Conservation (phyloP, 2,329 filamentous ascomycete species). For the Venturia aucupariae region DNA sequence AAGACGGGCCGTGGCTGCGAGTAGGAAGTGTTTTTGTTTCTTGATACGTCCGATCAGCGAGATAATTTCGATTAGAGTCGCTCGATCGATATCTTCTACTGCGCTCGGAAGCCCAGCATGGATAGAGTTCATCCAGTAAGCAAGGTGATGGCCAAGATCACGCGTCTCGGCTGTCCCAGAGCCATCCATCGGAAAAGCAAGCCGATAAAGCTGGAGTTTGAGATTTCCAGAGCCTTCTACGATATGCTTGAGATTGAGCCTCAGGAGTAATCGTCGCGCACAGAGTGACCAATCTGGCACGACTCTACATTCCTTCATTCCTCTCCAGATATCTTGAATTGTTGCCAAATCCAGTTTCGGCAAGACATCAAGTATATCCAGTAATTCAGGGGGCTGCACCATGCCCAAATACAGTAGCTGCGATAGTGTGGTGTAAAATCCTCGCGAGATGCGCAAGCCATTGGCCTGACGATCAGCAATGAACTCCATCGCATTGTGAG, state of each 20-base stretch:
- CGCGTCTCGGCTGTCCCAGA: neutral
- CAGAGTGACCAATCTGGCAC: neutral
- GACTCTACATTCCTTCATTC: neutral
- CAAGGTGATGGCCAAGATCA: slow-evolving; percentile 1
- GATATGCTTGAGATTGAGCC: neutral
- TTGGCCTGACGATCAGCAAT: neutral
- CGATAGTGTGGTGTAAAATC: neutral
- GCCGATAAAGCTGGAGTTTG: slow-evolving; percentile 3
- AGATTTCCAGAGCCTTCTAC: neutral
- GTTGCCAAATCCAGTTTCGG: neutral
- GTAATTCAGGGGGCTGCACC: neutral
- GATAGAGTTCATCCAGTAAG: neutral
- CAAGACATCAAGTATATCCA: neutral
- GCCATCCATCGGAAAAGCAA: neutral
- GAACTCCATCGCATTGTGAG: neutral
- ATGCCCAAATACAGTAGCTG: neutral
- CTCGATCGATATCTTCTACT: neutral
- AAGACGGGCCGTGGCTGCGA: neutral
- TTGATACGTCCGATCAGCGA: neutral
- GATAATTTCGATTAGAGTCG: neutral
- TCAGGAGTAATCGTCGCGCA: neutral
- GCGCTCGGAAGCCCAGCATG: neutral
- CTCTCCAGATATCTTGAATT: neutral
- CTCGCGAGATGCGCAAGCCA: neutral
- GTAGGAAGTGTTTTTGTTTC: neutral